phyloP scores from a whole-genome alignment of 2,329 filamentous ascomycete genomes.

The Metarhizium brunneum region DNA sequence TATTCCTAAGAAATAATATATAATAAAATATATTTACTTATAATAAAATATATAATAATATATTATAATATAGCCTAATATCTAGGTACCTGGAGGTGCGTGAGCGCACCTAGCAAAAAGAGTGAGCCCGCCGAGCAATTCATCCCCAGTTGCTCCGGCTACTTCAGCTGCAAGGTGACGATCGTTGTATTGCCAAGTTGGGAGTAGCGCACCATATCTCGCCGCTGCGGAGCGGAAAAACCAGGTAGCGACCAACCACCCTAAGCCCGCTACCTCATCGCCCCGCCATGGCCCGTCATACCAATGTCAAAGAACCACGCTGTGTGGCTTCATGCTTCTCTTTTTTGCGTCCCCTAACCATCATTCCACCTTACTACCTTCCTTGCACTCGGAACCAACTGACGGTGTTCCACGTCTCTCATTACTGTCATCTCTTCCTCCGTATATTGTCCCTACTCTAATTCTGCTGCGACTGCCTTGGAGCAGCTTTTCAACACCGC shows the following conservation, averaged over 20 bases:
- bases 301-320: background rate
- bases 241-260: background rate
- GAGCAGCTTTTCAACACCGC: background rate
- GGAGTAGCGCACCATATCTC: too few relatives aligned
- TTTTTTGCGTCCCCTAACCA: background rate
- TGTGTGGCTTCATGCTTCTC: background rate
- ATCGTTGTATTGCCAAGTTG: background rate
- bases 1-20: too few relatives aligned
- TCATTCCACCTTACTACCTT: background rate
- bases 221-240: conserved; percentile 21
- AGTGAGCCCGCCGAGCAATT: too few relatives aligned
- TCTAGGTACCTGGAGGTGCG: too few relatives aligned
- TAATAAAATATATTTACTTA: too few relatives aligned
- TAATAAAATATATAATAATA: too few relatives aligned
- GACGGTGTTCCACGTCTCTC: background rate
- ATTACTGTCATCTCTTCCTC: background rate
- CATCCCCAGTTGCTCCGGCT: too few relatives aligned
- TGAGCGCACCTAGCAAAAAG: too few relatives aligned
- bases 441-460: background rate
- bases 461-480: background rate
- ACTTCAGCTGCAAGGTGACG: background rate
- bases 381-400: background rate
- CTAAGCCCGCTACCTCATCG: conserved; percentile 12
- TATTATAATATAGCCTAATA: too few relatives aligned
- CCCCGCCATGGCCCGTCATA: conserved; percentile 20